These are phyloP conservation scores for Grosmannia serpens DNA, from an alignment of 2,329 filamentous ascomycete species.

Conservation along the genomic window DNA sequence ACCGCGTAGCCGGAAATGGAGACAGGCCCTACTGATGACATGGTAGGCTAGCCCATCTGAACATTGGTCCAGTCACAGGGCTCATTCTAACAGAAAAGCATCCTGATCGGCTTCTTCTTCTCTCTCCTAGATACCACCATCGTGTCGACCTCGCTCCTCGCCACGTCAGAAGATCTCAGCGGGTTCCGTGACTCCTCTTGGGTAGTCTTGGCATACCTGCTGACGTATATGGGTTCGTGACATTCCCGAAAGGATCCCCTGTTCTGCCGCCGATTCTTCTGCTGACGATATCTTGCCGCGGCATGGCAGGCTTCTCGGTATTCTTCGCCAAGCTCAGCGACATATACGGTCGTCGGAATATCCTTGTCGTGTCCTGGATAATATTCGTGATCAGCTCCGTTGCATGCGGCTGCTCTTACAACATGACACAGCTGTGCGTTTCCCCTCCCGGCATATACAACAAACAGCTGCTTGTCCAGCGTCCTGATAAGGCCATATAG, in stretches of 20 bases:
- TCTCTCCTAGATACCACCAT: conserved; percentile 15
- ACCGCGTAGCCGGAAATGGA: conserved; percentile 1
- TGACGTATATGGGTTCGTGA: conserved; percentile 14
- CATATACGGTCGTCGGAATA: conserved; percentile 28
- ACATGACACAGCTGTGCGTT: conserved; percentile 18
- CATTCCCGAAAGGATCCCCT: not conserved
- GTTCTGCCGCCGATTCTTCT: not conserved
- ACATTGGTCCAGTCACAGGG: not conserved
- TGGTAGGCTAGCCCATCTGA: conserved; percentile 1
- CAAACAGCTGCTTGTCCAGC: not conserved
- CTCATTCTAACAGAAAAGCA: conserved; percentile 3
- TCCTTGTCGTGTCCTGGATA: conserved; percentile 22
- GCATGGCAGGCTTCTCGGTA: conserved; percentile 12
- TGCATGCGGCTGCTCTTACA: conserved; percentile 25
- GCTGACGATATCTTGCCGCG: not conserved
- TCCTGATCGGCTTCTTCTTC: conserved; percentile 14
- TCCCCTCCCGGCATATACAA: not conserved
- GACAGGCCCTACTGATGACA: conserved; percentile 7
- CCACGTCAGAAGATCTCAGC: conserved; percentile 12
- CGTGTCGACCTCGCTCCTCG: conserved; percentile 14
- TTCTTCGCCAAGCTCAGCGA: conserved; percentile 22
- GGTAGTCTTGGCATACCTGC: conserved; percentile 14
- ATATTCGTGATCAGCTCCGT: conserved; percentile 29
- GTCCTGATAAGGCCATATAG: conserved; percentile 21
- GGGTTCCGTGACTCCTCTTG: conserved; percentile 13